Evolutionary conservation across 2,329 filamentous ascomycete genomes (phyloP), one percentile per base, ranked within the genome.

Genomic region (Beauveria sp.): DNA sequence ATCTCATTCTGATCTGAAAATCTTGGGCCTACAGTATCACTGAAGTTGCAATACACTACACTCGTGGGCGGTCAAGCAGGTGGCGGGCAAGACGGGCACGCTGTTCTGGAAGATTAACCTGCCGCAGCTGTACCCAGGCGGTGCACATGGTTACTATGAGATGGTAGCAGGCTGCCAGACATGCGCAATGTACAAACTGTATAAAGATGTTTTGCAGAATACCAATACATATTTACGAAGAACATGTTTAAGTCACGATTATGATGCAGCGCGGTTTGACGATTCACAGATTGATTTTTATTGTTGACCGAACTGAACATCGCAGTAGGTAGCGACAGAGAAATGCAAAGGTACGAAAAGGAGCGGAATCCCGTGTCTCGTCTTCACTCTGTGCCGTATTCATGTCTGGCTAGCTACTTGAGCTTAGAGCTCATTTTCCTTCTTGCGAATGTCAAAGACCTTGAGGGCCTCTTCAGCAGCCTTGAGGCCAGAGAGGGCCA

Each of bases 401-500:
- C 34, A n/a, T 50, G 30, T 16, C 18, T 45, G 24, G 24, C 26
- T 30, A 8, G 30, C 51, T 34, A 30, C 20, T 8, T n/a, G 6
- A 38, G 28, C 45, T 71, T 75, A 85, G 73, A 83, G 75, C n/a
- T 81, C 82, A 69, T 92, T 92, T 81, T 95, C 84, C 69, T 83
- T 83, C 83, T 90, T 88, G 68, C 91, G 86, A 67, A 85, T 75
- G 43, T 95, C 90, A 67, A 91, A 92, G 62, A 96, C 82, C 66
- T 81, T 84, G 66, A 96, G 78, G 0, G 88, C 89, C 76, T 93
- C 91, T 78, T 96, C 91, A 10, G 92, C 92, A 69, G 92, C 92
- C 82, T 96, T 96, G 70, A 96, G 89, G 67, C 92, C 92, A 62
- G 84, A 88, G 45, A 96, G 81, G 22, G 84, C 90, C 92, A 96